A percentile compares a stretch with the other conserved stretches of the same genome.
Conservation (phyloP, 176 grass and related monocot genomes). For the Carex cristatella region DNA sequence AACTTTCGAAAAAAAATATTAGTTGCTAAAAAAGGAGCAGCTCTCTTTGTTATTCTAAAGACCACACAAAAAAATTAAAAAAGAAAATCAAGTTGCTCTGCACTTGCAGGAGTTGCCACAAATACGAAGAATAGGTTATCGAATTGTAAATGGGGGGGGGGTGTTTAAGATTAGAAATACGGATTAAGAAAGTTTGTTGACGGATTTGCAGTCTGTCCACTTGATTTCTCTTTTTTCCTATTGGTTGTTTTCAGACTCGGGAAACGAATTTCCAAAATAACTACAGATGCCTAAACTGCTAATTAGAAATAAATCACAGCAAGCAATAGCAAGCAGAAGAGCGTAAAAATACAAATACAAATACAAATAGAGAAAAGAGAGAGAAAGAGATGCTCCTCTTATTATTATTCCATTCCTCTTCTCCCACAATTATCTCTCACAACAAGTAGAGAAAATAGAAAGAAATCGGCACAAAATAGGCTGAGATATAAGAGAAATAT, state of each 20-base stretch:
- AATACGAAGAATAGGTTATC: background rate
- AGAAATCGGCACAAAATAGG: constrained; percentile 25
- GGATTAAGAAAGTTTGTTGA: constrained; percentile 7
- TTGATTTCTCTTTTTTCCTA: background rate
- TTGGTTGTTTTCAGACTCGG: background rate
- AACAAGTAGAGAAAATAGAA: constrained; percentile 21
- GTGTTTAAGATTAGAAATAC: background rate
- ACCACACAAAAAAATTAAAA: background rate
- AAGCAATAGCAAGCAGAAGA: background rate
- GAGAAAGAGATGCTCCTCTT: constrained; percentile 30
- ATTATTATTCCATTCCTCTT: constrained; percentile 13
- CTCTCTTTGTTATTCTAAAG: background rate
- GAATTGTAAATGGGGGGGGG: background rate
- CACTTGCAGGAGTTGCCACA: background rate
- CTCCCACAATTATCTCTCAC: background rate
- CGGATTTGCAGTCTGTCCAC: background rate
- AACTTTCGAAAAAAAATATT: background rate
- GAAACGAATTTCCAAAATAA: constrained; percentile 1
- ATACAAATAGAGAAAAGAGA: constrained; percentile 9
- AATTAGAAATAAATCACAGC: background rate
- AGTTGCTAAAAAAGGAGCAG: too few relatives aligned
- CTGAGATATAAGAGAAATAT: background rate
- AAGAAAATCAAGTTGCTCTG: background rate
- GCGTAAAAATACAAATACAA: background rate
- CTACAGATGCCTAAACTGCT: background rate